Conservation (phyloP, 2,329 filamentous ascomycete species). For the Hymenotorrendiella dingleyae region DNA sequence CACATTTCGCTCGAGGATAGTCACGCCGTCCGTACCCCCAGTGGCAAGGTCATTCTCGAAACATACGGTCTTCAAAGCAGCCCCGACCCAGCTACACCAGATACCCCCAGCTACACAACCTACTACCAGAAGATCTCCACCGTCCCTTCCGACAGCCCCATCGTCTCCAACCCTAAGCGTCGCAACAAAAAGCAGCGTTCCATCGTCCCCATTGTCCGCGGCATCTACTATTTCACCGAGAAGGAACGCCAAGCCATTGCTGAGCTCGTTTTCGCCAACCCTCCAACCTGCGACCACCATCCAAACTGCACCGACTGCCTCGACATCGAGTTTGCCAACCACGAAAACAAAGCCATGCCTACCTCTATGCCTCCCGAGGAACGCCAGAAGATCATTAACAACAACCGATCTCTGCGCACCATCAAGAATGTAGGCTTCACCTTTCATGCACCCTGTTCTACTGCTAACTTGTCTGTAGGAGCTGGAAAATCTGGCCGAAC, state of each 20-base stretch:
- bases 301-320: constrained; percentile 23
- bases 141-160: constrained; percentile 1
- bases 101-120: not conserved
- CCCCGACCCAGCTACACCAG: not conserved
- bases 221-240: constrained; percentile 14
- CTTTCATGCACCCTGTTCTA: not conserved
- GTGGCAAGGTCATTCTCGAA: constrained; percentile 1
- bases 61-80: not conserved
- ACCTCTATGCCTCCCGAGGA: constrained; percentile 26
- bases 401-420: constrained; percentile 30
- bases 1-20: not conserved
- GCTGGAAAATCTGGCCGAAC: constrained; percentile 82
- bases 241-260: constrained; percentile 13
- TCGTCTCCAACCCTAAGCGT: constrained; percentile 1
- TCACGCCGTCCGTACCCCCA: not conserved
- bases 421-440: constrained; percentile 30
- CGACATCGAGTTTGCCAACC: constrained; percentile 20
- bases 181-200: not conserved
- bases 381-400: constrained; percentile 30
- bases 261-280: constrained; percentile 9
- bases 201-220: constrained; percentile 1
- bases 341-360: constrained; percentile 25
- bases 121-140: constrained; percentile 12
- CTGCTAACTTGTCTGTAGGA: constrained; percentile 51
- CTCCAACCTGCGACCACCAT: constrained; percentile 11